Evolutionary conservation across 2,329 filamentous ascomycete species (phyloP).

Genomic region (Lizonia empirigonia): DNA sequence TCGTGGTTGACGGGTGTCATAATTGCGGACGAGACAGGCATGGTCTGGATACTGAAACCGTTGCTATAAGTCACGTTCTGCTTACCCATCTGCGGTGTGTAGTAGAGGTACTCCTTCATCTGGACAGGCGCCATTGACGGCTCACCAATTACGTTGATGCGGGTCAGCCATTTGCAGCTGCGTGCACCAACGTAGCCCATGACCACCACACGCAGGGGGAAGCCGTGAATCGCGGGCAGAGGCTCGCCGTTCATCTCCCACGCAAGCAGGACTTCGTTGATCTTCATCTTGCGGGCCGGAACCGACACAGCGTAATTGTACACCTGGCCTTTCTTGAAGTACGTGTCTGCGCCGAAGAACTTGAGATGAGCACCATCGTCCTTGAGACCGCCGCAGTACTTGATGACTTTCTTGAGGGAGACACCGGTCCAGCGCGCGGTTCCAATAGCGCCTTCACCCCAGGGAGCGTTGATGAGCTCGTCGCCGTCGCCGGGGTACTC

Average conservation of each 20-base stretch:
- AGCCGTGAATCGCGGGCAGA: slow-evolving; percentile 69
- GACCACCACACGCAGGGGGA: slow-evolving; percentile 66
- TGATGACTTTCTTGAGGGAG: slow-evolving; percentile 71
- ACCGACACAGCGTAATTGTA: slow-evolving; percentile 72
- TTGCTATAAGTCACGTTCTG: slow-evolving; percentile 65
- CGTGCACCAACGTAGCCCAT: slow-evolving; percentile 71
- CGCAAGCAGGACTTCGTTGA: slow-evolving; percentile 68
- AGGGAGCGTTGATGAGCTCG: slow-evolving; percentile 55
- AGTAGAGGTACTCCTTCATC: slow-evolving; percentile 71
- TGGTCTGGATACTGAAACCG: slow-evolving; percentile 72
- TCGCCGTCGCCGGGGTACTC: slow-evolving; percentile 71
- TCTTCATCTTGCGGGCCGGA: slow-evolving; percentile 70
- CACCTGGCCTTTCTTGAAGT: slow-evolving; percentile 69
- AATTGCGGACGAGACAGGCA: slow-evolving; percentile 71
- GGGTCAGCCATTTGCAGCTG: slow-evolving; percentile 67
- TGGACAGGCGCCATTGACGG: slow-evolving; percentile 67
- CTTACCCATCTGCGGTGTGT: slow-evolving; percentile 70
- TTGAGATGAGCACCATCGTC: slow-evolving; percentile 66
- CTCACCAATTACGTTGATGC: slow-evolving; percentile 64
- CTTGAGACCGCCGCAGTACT: slow-evolving; percentile 68
- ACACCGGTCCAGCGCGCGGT: slow-evolving; percentile 68
- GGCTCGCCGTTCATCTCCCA: slow-evolving; percentile 75
- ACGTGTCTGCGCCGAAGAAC: slow-evolving; percentile 72
- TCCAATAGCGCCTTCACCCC: slow-evolving; percentile 66
- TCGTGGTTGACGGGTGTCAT: slow-evolving; percentile 67